Evolutionary conservation across 2,329 filamentous ascomycete genomes (phyloP).

Genomic region (Alternaria longipes): DNA sequence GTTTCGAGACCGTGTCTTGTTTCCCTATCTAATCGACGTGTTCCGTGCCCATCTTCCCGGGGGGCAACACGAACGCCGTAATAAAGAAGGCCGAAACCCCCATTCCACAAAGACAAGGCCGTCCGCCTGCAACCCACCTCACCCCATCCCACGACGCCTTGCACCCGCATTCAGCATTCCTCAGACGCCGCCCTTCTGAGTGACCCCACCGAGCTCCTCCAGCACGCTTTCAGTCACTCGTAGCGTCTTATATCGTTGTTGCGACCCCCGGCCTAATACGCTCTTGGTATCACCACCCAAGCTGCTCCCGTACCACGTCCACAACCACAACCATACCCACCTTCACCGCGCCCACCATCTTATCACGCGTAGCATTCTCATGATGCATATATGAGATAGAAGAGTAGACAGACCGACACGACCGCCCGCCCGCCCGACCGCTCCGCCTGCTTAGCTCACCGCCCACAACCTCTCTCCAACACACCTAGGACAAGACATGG

Average conservation of each 20-base stretch:
- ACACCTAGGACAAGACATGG: slow-evolving; percentile 61
- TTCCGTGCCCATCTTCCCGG: slow-evolving; percentile 8
- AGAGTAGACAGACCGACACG: slow-evolving; percentile 11
- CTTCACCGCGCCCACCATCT: slow-evolving; percentile 1
- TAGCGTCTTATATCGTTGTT: slow-evolving; percentile 7
- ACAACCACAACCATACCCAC: slow-evolving; percentile 13
- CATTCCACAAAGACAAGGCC: slow-evolving; percentile 18
- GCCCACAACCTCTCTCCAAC: slow-evolving; percentile 5
- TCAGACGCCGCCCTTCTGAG: not conserved
- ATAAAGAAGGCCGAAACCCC: slow-evolving; percentile 24
- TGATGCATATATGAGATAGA: slow-evolving; percentile 28
- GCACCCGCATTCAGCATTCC: slow-evolving; percentile 8
- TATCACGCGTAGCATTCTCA: slow-evolving; percentile 17
- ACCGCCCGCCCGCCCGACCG: slow-evolving; percentile 4
- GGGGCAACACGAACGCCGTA: slow-evolving; percentile 16
- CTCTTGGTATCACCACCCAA: slow-evolving; percentile 15
- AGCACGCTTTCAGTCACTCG: not conserved
- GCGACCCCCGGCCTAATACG: slow-evolving; percentile 14
- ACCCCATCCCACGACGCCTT: slow-evolving; percentile 14
- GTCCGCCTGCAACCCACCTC: slow-evolving; percentile 9
- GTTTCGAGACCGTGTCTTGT: slow-evolving; percentile 31
- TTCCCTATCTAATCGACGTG: slow-evolving; percentile 10
- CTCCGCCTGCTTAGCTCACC: slow-evolving; percentile 6
- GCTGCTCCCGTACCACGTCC: slow-evolving; percentile 21
- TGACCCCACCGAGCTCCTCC: not conserved